Evolutionary conservation across 495 filamentous ascomycete genomes (phyloP).

Genomic region (Penicillium bovifimosum): DNA sequence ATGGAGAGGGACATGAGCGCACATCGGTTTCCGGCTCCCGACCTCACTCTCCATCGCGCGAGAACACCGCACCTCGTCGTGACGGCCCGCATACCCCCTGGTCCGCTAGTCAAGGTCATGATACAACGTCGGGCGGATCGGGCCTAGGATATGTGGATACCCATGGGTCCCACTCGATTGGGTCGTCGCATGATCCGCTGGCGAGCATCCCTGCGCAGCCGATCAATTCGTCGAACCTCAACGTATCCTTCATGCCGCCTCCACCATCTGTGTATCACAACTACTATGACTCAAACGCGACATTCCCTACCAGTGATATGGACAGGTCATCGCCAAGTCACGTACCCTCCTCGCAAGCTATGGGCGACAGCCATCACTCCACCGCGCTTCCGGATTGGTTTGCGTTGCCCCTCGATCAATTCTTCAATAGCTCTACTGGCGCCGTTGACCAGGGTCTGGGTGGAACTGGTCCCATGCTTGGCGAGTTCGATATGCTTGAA

Average conservation of each 20-base stretch:
- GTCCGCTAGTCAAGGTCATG: conserved; percentile 22
- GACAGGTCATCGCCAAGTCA: conserved; percentile 26
- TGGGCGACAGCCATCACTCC: conserved; percentile 25
- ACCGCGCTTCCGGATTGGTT: conserved; percentile 43
- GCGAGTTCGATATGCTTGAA: conserved; percentile 46
- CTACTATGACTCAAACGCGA: conserved; percentile 40
- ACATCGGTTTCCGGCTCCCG: conserved; percentile 32
- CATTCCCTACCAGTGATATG: conserved; percentile 27
- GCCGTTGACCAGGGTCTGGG: conserved; percentile 47
- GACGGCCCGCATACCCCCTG: conserved; percentile 31
- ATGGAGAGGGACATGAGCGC: conserved; percentile 38
- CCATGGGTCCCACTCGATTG: conserved; percentile 24
- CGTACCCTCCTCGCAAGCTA: conserved; percentile 27
- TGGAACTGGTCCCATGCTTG: conserved; percentile 44
- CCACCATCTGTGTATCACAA: conserved; percentile 45
- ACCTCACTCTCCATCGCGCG: conserved; percentile 35
- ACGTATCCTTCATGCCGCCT: conserved; percentile 47
- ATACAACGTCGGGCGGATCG: conserved; percentile 19
- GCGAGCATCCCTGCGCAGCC: conserved; percentile 43
- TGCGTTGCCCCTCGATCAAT: conserved; percentile 45
- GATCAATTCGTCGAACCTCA: conserved; percentile 45
- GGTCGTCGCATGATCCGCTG: conserved; percentile 38
- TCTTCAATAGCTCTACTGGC: conserved; percentile 45
- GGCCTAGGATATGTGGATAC: conserved; percentile 32
- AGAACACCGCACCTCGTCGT: conserved; percentile 25